Conservation (phyloP, 2,329 filamentous ascomycete species). For the Pyricularia pennisetigena region DNA sequence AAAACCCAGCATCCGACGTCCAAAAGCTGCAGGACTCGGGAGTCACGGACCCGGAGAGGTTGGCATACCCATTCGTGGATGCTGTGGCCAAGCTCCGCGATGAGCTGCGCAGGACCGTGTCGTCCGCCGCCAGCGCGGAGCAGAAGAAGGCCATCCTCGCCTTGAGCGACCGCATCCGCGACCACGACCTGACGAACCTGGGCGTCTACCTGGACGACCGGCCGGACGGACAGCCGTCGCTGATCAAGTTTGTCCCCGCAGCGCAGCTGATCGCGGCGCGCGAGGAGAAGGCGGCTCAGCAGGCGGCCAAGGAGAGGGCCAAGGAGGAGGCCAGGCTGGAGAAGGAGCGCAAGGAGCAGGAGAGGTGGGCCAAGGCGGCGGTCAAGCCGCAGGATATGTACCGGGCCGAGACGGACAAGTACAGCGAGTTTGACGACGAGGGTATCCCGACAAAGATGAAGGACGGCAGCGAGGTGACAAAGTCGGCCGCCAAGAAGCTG, state of each 20-base stretch:
- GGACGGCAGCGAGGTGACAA: constrained; percentile 70
- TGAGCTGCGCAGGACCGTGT: constrained; percentile 47
- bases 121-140: constrained; percentile 27
- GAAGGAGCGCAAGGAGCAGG: constrained; percentile 32
- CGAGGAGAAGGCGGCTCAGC: constrained; percentile 49
- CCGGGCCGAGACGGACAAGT: constrained; percentile 40
- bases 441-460: constrained; percentile 71
- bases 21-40: constrained; percentile 31
- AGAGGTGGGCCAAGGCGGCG: constrained; percentile 48
- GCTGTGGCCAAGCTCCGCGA: constrained; percentile 48
- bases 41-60: constrained; percentile 30
- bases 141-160: constrained; percentile 60
- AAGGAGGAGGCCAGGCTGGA: constrained; percentile 47
- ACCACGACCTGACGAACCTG: constrained; percentile 70
- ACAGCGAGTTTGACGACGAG: constrained; percentile 71
- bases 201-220: constrained; percentile 86
- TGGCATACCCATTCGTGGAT: constrained; percentile 45
- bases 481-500: constrained; percentile 71
- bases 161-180: constrained; percentile 72
- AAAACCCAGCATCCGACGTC: constrained; percentile 36
- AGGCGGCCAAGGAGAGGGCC: constrained; percentile 47
- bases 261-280: constrained; percentile 41
- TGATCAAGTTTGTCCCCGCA: constrained; percentile 58
- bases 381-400: constrained; percentile 46
- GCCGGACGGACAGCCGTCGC: constrained; percentile 49